Base-by-base conservation (phyloP, 1,139 yeast species). In the Meyerozyma sp. region DNA sequence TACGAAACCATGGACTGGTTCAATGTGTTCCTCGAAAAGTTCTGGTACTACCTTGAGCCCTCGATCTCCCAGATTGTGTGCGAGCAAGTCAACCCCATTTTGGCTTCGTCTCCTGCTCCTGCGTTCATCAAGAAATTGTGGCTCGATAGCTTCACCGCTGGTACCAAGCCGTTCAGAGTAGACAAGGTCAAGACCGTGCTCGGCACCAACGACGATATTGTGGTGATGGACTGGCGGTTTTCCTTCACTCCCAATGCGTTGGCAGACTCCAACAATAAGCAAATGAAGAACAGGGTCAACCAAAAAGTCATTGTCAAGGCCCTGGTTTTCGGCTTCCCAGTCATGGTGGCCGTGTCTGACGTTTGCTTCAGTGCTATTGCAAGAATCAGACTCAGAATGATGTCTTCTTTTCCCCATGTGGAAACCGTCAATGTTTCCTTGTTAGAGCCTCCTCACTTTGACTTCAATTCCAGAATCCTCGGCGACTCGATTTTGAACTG, bases 1-100 rank as follows among this genome's bases (percentile, higher is more conserved):
- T 84, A 83, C 54, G 98, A 93, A 66, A 77, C 96, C 8, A 79
- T 91, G 84, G 98, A 93, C 58, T 93, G 98, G 98, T 71, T 88
- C 53, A 93, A 93, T 62, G 78, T 81, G 32, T 84, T 93, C 54
- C 65, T 93, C 65, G 90, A 84, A 57, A 91, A 89, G 66, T 91
- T 88, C 63, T 93, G 98, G 98, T 71, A 79, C 47, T 87, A 75
- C 54, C 77, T 90, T 57, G 98, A 93, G 62, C 98, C 98, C 11
- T 81, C 88, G n/a, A 72, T 91, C 36, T 77, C 96, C 8, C 91
- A 84, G 59, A 86, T 87, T 63, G 89, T 89, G 28, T 82, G 91
- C 53, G 88, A 84, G 40, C 90, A 83, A 55, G 96, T 77, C 16
- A 93, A 93, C 62, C 93, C 90, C 42, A 79, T 86, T 39, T 65